These are phyloP conservation scores for Myriosclerotinia curreyana DNA, from an alignment of 2,329 filamentous ascomycete genomes.

Conservation along the genomic window DNA sequence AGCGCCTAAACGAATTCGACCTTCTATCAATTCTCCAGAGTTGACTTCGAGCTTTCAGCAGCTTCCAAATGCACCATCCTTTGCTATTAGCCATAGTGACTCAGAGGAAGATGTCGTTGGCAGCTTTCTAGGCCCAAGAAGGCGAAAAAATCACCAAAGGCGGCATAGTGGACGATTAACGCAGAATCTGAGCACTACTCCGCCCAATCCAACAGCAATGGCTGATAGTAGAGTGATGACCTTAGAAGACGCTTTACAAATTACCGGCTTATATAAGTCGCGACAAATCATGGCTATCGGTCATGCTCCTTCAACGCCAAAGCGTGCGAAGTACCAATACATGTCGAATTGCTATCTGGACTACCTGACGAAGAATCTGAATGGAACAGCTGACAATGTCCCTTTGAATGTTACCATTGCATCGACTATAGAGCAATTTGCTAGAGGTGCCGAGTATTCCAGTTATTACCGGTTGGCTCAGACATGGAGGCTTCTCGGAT, in stretches of 20 bases:
- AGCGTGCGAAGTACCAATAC: slow-evolving; percentile 54
- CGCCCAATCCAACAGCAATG: slow-evolving; percentile 42
- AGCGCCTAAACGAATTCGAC: slow-evolving; percentile 46
- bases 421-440: slow-evolving; percentile 55
- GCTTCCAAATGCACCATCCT: slow-evolving; percentile 48
- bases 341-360: slow-evolving; percentile 56
- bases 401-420: slow-evolving; percentile 43
- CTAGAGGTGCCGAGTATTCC: slow-evolving; percentile 54
- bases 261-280: slow-evolving; percentile 55
- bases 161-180: slow-evolving; percentile 46
- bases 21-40: slow-evolving; percentile 34
- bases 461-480: slow-evolving; percentile 60
- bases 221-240: slow-evolving; percentile 48
- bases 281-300: slow-evolving; percentile 64
- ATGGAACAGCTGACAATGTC: slow-evolving; percentile 4
- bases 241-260: slow-evolving; percentile 56
- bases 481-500: slow-evolving; percentile 60
- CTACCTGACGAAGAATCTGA: slow-evolving; percentile 41
- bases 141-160: slow-evolving; percentile 44
- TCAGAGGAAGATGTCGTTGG: slow-evolving; percentile 63
- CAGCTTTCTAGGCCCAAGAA: slow-evolving; percentile 54
- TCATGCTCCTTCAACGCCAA: slow-evolving; percentile 51
- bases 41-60: slow-evolving; percentile 36
- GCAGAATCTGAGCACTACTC: slow-evolving; percentile 52
- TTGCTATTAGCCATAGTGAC: slow-evolving; percentile 59